Percentiles rank a stretch among this genome's conserved stretches.
Evolutionary conservation across 345 rosid species (phyloP).

Genomic region (Gossypium turneri): DNA sequence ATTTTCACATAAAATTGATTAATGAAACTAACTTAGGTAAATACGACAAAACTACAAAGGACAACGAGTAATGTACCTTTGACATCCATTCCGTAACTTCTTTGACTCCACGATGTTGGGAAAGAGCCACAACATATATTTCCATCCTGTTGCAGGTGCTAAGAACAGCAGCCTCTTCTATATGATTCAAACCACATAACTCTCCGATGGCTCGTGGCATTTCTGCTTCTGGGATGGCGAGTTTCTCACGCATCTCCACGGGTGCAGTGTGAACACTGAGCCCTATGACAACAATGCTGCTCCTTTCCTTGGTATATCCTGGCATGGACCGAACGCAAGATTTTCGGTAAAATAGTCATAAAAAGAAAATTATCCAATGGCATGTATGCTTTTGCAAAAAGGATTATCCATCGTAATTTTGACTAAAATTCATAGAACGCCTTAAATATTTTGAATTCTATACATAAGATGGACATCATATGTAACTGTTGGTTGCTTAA

Average conservation of each 20-base stretch:
- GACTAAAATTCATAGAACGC: not conserved
- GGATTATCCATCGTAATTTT: not conserved
- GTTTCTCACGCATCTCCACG: constrained; percentile 81
- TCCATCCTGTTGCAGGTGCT: constrained; percentile 85
- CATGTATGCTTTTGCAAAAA: not conserved
- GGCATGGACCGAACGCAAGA: constrained; percentile 3
- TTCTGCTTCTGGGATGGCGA: constrained; percentile 78
- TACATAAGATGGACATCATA: not conserved
- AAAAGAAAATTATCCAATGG: not conserved
- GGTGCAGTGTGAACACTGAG: constrained; percentile 73
- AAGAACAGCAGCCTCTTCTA: constrained; percentile 79
- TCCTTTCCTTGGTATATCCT: constrained; percentile 76
- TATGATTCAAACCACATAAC: constrained; percentile 80
- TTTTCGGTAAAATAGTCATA: constrained; percentile 14
- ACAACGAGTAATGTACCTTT: constrained; percentile 49
- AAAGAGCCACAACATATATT: constrained; percentile 51
- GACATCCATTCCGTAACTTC: constrained; percentile 88
- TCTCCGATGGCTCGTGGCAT: constrained; percentile 79
- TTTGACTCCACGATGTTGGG: constrained; percentile 48
- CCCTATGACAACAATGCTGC: constrained; percentile 70
- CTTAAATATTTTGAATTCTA: not conserved
- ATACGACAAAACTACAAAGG: not conserved
- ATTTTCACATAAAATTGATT: not conserved
- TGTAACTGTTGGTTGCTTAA: not conserved
- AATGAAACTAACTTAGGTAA: not conserved